Base-by-base conservation (phyloP, 2,329 filamentous ascomycete genomes). In the Verticillium isaacii region DNA sequence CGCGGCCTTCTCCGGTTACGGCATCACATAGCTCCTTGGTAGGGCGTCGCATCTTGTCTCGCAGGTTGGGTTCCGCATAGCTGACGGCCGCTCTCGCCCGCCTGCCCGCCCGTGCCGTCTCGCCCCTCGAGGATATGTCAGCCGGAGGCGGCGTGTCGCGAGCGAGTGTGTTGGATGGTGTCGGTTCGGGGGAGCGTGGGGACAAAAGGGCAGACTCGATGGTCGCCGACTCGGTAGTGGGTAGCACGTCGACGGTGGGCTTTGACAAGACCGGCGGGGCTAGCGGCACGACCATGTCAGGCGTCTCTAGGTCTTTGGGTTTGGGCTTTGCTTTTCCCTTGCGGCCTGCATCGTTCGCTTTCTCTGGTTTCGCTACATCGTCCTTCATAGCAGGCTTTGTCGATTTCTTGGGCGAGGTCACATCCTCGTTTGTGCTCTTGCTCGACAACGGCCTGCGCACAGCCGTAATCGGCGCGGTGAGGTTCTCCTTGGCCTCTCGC, bases 41-140 rank as follows among this genome's bases (percentile, higher is more conserved):
- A 25, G 91, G 90, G 63, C 91, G 84, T 62, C 91, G 85, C 91
- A 95, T 93, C 77, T 95, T 95, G 70, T 89, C 89, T 64, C 89
- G 84, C 52, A 95, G 79, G 69, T 90, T 94, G 1, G 91, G 91
- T 72, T 94, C 90, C 12, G 90, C 89, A 72, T 95, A 95, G 77
- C 90, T 94, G 64, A 95, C 84, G 58, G 87, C 82, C 12, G 85
- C 78, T 68, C 89, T 82, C 57, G 86, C 85, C 66, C 91, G 84
- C 66, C 91, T 81, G 67, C 87, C 89, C 25, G 85, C 84, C 55
- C 91, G 83, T 32, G 84, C 80, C 32, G 83, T 83, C 67, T 89
- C 84, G 58, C 83, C 81, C 39, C 74, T 80, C 8, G 75, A 77
- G 8, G 81, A 83, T 39, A 88, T 82, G 66, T 88, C 83, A 17